Conservation (phyloP, 345 rosid species). For the Brassica rapa region DNA sequence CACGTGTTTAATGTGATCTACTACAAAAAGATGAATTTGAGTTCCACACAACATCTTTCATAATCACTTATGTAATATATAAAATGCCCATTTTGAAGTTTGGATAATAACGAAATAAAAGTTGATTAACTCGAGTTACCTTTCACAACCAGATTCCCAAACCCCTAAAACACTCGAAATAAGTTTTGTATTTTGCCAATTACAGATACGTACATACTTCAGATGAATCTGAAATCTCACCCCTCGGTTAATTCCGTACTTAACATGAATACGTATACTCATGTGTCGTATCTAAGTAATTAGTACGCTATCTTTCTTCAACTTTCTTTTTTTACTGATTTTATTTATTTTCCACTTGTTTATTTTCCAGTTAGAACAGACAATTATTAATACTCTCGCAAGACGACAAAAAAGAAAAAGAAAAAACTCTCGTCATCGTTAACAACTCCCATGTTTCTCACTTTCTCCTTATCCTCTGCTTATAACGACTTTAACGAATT, state of each 20-base stretch:
- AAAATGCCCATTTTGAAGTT: slow-evolving; percentile 8
- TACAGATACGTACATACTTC: slow-evolving; percentile 21
- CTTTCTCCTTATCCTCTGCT: neutral
- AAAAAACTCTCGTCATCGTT: neutral
- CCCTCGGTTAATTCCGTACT: slow-evolving; percentile 41
- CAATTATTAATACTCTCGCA: neutral
- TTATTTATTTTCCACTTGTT: neutral
- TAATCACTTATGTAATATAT: neutral
- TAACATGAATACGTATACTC: slow-evolving; percentile 38
- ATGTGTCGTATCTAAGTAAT: slow-evolving; percentile 21
- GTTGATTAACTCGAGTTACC: slow-evolving; percentile 27
- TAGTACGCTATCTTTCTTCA: neutral
- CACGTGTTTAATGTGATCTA: slow-evolving; percentile 7
- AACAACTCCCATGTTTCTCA: neutral
- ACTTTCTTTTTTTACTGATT: neutral
- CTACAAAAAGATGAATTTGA: slow-evolving; percentile 21
- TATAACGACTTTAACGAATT: neutral
- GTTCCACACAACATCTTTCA: slow-evolving; percentile 9
- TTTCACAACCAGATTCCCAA: slow-evolving; percentile 17
- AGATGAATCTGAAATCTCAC: slow-evolving; percentile 36
- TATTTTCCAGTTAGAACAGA: neutral
- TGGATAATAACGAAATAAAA: slow-evolving; percentile 31
- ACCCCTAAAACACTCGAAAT: slow-evolving; percentile 11
- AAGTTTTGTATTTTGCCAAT: slow-evolving; percentile 37
- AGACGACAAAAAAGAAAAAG: no score